Evolutionary conservation across 441 rosid genomes (phyloP).

Genomic region (Euphorbia schlechtendalii): DNA sequence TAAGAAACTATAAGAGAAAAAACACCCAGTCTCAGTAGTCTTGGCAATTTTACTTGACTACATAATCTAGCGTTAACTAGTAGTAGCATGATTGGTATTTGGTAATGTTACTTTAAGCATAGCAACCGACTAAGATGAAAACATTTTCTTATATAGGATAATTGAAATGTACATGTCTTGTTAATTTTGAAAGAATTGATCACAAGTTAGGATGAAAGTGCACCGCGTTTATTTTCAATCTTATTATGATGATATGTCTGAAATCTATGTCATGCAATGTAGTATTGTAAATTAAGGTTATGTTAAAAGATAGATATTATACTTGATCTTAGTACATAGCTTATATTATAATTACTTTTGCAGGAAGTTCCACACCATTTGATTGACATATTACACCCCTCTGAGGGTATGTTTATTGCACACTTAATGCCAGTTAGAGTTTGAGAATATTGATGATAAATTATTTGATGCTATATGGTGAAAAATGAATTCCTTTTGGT

Average conservation of each 20-base stretch:
- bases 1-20: no score
- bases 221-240: background rate
- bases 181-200: conserved; percentile 1
- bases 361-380: conserved; percentile 89
- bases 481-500: no score
- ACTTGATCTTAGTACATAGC: background rate
- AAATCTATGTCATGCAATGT: background rate
- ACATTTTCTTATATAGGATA: conserved; percentile 1
- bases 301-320: background rate
- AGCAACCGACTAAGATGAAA: background rate
- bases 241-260: background rate
- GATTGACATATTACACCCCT: conserved; percentile 71
- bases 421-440: conserved; percentile 4
- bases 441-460: background rate
- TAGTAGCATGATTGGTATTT: no score
- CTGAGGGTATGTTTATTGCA: conserved; percentile 48
- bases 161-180: background rate
- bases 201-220: background rate
- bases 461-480: background rate
- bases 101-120: no score
- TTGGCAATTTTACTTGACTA: background rate
- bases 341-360: background rate
- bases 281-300: background rate
- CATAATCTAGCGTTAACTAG: background rate
- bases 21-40: background rate